Evolutionary conservation across 2,329 filamentous ascomycete species (phyloP), one percentile per base, ranked within the genome.

Genomic region (Fusarium beomiforme): DNA sequence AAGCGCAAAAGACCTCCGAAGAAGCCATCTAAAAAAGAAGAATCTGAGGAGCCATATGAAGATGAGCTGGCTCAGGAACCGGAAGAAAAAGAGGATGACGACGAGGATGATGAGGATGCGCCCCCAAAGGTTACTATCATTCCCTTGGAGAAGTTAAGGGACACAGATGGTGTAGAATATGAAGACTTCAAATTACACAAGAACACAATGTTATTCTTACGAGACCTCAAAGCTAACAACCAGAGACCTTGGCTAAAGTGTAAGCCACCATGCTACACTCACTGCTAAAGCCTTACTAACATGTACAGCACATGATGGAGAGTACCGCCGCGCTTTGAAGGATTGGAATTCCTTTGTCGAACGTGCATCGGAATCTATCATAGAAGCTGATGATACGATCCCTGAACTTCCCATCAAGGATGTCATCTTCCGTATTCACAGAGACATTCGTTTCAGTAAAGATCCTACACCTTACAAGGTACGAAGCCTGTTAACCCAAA

Each of bases 381-480:
- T 88, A 23, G 89, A 91, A 64, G 85, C 87, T 41, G 95, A 98
- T 78, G 89, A 92, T 59, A 97, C 94, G 2, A 89, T 97, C 43
- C 95, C 95, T 2, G 94, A 97, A 75, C 83, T 97, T 24, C 95
- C 95, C 3, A 85, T 91, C 58, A 96, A 97, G 80, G 94, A 97
- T 78, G 84, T 97, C 73, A 90, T 94, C 50, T 97, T 95, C 79
- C 91, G 94, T 67, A 96, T 97, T 64, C 94, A 97, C 81, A 87
- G 94, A 74, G 94, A 97, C 75, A 87, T 96, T 44, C 89, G 94
- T 59, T 97, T 97, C 82, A 92, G 88, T 76, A 92, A 93, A 73
- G 91, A 97, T 76, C 92, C 89, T 23, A 96, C 93, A 5, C 94
- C 95, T 0, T 97, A 97, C 84, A 97, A 97, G 87, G 92, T 92